Evolutionary conservation across 2,329 filamentous ascomycete genomes (phyloP).

Genomic region (Aspergillus ustus): DNA sequence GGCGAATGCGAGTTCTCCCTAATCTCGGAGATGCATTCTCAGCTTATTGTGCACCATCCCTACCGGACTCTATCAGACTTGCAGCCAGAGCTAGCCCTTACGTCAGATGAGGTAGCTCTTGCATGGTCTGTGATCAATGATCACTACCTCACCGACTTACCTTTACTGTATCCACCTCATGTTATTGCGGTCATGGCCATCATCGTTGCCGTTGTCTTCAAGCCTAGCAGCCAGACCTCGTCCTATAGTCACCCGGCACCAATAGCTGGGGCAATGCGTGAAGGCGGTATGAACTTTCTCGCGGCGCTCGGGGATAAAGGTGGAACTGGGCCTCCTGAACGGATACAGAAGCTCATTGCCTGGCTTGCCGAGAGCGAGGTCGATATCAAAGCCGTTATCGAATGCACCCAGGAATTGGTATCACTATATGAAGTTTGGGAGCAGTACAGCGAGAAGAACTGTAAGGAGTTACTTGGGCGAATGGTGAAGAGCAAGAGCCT

Average conservation of each 20-base stretch:
- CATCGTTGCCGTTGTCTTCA: conserved; percentile 79
- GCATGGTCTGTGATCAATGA: conserved; percentile 89
- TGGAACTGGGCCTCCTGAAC: conserved; percentile 35
- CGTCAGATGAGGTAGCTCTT: conserved; percentile 76
- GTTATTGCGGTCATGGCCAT: conserved; percentile 85
- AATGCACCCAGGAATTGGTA: conserved; percentile 89
- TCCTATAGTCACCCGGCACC: conserved; percentile 39
- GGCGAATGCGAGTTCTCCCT: conserved; percentile 94
- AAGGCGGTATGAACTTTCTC: conserved; percentile 42
- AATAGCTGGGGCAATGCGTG: conserved; percentile 41
- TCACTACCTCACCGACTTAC: conserved; percentile 89
- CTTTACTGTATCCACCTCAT: conserved; percentile 83
- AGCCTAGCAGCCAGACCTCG: conserved; percentile 59
- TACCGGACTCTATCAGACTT: conserved; percentile 80
- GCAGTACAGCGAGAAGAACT: conserved; percentile 66
- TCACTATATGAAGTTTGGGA: conserved; percentile 83
- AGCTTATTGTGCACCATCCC: conserved; percentile 88
- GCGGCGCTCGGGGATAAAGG: conserved; percentile 39
- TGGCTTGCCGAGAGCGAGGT: conserved; percentile 88
- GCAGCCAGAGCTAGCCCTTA: conserved; percentile 70
- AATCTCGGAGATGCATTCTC: conserved; percentile 87
- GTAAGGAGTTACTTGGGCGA: conserved; percentile 66
- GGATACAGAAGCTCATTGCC: conserved; percentile 69
- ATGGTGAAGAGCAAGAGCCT: conserved; percentile 65
- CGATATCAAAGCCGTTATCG: conserved; percentile 81